Conservation (phyloP, 2,329 filamentous ascomycete genomes). For the Sarocladiaceae sp. region DNA sequence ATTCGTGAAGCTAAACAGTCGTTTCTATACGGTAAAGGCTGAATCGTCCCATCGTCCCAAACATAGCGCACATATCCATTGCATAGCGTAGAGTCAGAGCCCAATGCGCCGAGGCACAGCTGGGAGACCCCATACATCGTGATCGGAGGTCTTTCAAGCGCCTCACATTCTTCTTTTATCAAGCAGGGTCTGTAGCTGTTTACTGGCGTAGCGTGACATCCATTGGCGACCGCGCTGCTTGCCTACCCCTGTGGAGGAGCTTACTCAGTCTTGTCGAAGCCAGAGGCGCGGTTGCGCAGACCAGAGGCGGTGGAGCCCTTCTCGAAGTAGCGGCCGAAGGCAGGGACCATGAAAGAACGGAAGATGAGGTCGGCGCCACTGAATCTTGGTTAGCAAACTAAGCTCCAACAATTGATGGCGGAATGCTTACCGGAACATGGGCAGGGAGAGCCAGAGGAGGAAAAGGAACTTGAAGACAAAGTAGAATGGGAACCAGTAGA, state of each 20-base stretch:
- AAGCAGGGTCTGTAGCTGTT: conserved; percentile 6
- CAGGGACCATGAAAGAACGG: conserved; percentile 89
- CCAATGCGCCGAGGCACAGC: neutral
- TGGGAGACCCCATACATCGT: neutral
- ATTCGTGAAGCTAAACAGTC: neutral
- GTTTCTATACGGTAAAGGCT: conserved; percentile 1
- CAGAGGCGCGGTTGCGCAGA: conserved; percentile 83
- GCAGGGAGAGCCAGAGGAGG: conserved; percentile 95
- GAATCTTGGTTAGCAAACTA: conserved; percentile 5
- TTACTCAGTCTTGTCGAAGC: conserved; percentile 67
- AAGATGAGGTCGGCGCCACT: conserved; percentile 96
- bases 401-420: conserved; percentile 12
- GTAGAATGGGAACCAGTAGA: conserved; percentile 98
- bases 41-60: neutral
- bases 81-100: neutral
- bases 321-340: conserved; percentile 89
- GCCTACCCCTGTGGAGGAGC: neutral
- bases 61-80: neutral
- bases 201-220: neutral
- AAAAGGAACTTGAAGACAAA: conserved; percentile 99
- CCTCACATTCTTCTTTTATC: neutral
- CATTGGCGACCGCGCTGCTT: conserved; percentile 1
- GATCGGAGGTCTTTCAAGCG: neutral
- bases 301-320: conserved; percentile 73
- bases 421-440: conserved; percentile 78